Base-by-base conservation (phyloP, 2,329 filamentous ascomycete species). In the Trichoderma asperellum region DNA sequence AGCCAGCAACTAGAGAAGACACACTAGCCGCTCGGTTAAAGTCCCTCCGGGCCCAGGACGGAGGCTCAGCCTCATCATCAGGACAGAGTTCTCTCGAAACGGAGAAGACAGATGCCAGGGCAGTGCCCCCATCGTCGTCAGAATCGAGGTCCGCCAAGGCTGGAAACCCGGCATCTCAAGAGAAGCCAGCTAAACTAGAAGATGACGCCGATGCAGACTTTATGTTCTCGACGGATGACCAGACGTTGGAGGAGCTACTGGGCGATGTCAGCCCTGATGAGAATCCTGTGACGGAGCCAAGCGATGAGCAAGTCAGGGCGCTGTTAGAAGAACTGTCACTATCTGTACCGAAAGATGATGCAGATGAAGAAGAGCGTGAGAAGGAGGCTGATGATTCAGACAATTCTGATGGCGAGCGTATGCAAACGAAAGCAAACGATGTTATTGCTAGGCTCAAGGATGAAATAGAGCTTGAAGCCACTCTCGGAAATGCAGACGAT, bases 361-460 rank as follows among this genome's bases (percentile, higher is more conserved):
- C 49, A 0, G 68, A 52, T 1, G 32, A 61, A 0, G 67, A 53
- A 5, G 27, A 71, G 68, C 56, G 70, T 11, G 37, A 71, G n/a
- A 47, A 69, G 6, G 65, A 57, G 3, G 72, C 73, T 0, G 73
- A 72, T 2, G 76, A 77, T 0, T 78, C 77, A 0, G 79, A 83
- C 61, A 79, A 86, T 72, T 87, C 86, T 0, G 85, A 87, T n/a
- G 82, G 82, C 0, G 84, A 87, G 40, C 73, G 73, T 2, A 87
- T 86, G 83, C 76, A 75, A 5, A 77, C 76, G 5, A 80, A 85
- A 61, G 79, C 83, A 4, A 78, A 84, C 49, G 76, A 81, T 18
- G 77, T 86, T 10, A 79, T 88, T 16, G 79, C 82, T 3, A 79
- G 79, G 34, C 81, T 83, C 59, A 75, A 81, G 14, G 85, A 87